Conservation (phyloP, 2,329 filamentous ascomycete genomes). For the Ophiostoma tasmaniense region DNA sequence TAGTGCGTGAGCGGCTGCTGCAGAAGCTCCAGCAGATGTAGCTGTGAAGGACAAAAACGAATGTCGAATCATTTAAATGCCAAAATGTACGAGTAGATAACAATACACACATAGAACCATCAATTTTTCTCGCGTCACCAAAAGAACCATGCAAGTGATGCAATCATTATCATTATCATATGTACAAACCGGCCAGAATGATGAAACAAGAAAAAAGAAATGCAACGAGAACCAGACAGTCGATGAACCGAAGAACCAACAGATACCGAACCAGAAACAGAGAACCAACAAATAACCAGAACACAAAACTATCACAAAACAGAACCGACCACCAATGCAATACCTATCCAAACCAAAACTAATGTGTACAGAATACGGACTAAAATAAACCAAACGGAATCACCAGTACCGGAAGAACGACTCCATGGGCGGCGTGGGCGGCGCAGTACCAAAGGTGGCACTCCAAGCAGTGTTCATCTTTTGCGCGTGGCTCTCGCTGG, state of each 20-base stretch:
- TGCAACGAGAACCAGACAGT: neutral
- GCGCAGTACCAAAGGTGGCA: neutral
- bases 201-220: neutral
- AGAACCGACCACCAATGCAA: neutral
- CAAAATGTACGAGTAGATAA: slow-evolving; percentile 6
- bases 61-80: neutral
- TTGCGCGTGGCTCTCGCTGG: neutral
- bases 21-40: slow-evolving; percentile 28
- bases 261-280: neutral
- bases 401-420: neutral
- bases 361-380: neutral
- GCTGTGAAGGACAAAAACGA: neutral
- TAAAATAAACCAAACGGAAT: neutral
- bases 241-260: neutral
- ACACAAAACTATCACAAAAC: neutral
- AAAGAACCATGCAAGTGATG: neutral
- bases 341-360: neutral
- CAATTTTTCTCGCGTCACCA: neutral
- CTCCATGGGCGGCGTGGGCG: slow-evolving; percentile 3
- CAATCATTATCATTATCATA: slow-evolving; percentile 6
- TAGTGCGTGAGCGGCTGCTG: slow-evolving; percentile 71
- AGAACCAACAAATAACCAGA: neutral
- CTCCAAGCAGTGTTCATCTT: neutral
- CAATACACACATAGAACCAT: neutral
- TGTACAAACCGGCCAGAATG: neutral